Conservation (phyloP, 2,329 filamentous ascomycete genomes). For the Ilyonectria robusta region DNA sequence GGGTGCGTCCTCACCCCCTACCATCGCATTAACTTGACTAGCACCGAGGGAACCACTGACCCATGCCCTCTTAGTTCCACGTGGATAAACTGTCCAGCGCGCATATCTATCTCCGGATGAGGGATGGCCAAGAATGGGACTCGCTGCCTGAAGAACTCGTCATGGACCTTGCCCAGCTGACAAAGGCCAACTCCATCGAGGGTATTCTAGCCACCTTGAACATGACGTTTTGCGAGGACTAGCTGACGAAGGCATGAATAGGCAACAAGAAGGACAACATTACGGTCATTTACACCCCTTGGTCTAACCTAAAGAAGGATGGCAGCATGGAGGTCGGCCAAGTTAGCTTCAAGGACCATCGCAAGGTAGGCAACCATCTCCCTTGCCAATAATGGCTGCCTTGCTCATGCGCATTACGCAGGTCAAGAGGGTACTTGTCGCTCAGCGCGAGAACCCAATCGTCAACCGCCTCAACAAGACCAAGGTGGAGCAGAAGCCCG, state of each 20-base stretch:
- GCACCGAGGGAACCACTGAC: slow-evolving; percentile 10
- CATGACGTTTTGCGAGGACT: neutral
- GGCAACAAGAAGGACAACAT: slow-evolving; percentile 99
- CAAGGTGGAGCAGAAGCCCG: slow-evolving; percentile 87
- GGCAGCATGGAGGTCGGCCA: slow-evolving; percentile 96
- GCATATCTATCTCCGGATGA: slow-evolving; percentile 93
- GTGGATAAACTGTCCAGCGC: slow-evolving; percentile 97
- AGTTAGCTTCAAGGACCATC: slow-evolving; percentile 92
- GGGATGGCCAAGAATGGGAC: slow-evolving; percentile 87
- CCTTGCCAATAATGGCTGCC: neutral
- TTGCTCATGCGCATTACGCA: slow-evolving; percentile 46
- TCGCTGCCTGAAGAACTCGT: slow-evolving; percentile 81
- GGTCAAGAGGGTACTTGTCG: slow-evolving; percentile 86
- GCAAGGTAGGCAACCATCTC: slow-evolving; percentile 64
- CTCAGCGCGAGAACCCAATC: slow-evolving; percentile 87
- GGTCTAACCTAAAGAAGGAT: slow-evolving; percentile 96
- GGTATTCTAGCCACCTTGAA: slow-evolving; percentile 62
- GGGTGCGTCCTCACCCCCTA: slow-evolving; percentile 37
- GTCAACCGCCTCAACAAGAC: slow-evolving; percentile 99
- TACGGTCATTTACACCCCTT: slow-evolving; percentile 96
- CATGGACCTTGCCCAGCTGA: slow-evolving; percentile 93
- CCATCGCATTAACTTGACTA: neutral
- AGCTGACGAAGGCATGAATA: slow-evolving; percentile 50
- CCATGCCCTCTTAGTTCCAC: slow-evolving; percentile 80
- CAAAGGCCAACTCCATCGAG: slow-evolving; percentile 99